Evolutionary conservation across 2,329 filamentous ascomycete genomes (phyloP).

Genomic region (Xylariaceae sp.): DNA sequence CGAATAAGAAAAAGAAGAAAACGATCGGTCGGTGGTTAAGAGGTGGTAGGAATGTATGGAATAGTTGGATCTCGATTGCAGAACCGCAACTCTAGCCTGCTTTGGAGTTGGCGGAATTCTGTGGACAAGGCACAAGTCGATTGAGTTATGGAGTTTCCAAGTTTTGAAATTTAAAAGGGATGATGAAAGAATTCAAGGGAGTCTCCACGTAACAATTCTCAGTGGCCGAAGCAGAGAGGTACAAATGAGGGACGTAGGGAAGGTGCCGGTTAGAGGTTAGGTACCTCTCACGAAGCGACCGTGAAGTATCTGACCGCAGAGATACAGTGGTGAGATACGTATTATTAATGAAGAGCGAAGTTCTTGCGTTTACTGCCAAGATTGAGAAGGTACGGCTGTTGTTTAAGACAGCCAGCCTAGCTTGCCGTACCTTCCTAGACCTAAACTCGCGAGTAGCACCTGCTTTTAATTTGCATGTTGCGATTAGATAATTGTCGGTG

Average conservation of each 20-base stretch:
- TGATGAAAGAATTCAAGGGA: slow-evolving; percentile 23
- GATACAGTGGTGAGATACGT: neutral
- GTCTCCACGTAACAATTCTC: slow-evolving; percentile 18
- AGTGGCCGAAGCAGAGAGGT: slow-evolving; percentile 5
- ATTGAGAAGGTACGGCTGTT: neutral
- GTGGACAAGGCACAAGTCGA: slow-evolving; percentile 17
- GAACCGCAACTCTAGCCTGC: slow-evolving; percentile 14
- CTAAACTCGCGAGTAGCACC: neutral
- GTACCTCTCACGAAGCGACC: neutral
- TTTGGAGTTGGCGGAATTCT: neutral
- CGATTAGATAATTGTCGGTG: neutral
- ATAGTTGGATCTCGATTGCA: slow-evolving; percentile 1
- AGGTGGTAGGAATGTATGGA: no score
- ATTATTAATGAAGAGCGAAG: neutral
- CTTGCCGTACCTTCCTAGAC: no score
- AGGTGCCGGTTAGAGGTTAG: neutral
- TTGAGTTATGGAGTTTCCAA: slow-evolving; percentile 8
- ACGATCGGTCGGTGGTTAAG: slow-evolving; percentile 5
- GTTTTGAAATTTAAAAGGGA: slow-evolving; percentile 17
- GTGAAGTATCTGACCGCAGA: neutral
- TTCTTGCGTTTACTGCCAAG: neutral
- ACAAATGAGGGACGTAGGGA: neutral
- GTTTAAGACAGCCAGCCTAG: neutral
- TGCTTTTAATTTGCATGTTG: neutral
- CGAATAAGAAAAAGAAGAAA: slow-evolving; percentile 2